Conservation (phyloP, 495 filamentous ascomycete genomes). For the Penicillium parvum region DNA sequence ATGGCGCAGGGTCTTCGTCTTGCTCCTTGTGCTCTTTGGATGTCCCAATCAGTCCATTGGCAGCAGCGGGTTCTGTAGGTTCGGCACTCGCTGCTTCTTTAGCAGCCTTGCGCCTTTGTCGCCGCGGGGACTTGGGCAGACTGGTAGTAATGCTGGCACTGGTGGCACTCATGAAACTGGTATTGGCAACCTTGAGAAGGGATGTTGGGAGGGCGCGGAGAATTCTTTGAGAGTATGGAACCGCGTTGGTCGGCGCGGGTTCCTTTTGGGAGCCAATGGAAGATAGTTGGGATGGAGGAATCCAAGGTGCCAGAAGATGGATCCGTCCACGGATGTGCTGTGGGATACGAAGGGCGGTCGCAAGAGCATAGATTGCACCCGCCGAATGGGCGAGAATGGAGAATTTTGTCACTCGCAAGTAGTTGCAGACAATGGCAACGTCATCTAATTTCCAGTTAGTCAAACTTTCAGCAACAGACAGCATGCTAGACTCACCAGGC, state of each 20-base stretch:
- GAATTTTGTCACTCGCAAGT: conserved; percentile 91
- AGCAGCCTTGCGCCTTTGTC: conserved; percentile 55
- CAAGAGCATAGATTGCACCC: conserved; percentile 94
- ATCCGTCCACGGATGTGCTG: conserved; percentile 94
- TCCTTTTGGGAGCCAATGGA: conserved; percentile 72
- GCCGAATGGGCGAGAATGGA: conserved; percentile 97
- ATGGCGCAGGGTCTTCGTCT: conserved; percentile 30
- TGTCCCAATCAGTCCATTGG: no score
- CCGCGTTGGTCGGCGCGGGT: conserved; percentile 69
- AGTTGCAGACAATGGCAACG: conserved; percentile 89
- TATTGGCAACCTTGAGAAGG: conserved; percentile 89
- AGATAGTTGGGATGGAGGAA: conserved; percentile 94
- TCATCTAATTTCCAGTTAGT: conserved; percentile 59
- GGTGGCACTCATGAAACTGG: conserved; percentile 87
- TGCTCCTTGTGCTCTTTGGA: conserved; percentile 38
- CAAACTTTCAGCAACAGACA: background rate
- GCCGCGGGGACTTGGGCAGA: conserved; percentile 66
- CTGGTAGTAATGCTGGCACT: conserved; percentile 84
- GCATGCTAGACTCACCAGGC: conserved; percentile 66
- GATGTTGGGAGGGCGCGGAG: conserved; percentile 88
- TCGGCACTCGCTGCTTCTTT: conserved; percentile 36
- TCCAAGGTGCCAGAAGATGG: conserved; percentile 95
- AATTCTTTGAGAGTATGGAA: conserved; percentile 89
- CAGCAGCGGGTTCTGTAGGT: background rate
- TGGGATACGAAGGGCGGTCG: conserved; percentile 91